Evolutionary conservation across 2,329 filamentous ascomycete species (phyloP), one percentile per base, ranked within the genome.

Genomic region (Pseudogymnoascus sp.): DNA sequence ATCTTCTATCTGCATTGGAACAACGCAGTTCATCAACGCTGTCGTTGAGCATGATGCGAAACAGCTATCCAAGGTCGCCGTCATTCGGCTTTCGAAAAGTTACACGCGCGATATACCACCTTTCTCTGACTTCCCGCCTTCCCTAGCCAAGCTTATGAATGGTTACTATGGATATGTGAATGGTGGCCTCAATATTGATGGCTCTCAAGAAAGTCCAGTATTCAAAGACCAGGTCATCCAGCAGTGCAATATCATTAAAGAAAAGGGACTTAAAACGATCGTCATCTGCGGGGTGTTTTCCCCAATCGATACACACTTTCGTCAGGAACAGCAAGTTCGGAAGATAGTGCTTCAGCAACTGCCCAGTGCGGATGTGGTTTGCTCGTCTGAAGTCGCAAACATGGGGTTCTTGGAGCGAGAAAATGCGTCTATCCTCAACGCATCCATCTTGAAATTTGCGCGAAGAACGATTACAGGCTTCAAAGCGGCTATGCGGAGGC

Each of bases 361-460:
- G 2, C 75, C 77, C 2, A 74, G 73, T 0, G 74, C 79, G 4
- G 79, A 84, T 66, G 76, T 84, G 6, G 78, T 82, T 1, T 78
- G 79, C 61, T 81, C 79, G 13, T 76, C 80, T 59, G 76, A 79
- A 1, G 79, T 84, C 29, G 80, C 80, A 0, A 79, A 80, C 56
- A 38, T 73, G 16, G 70, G 71, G 1, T 73, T 85, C 62, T 73
- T 86, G 6, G 85, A 86, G 72, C 77, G 86, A 38, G 86, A 88
- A 71, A 88, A 88, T 68, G 85, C 85, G 0, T 80, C 83, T 1
- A 85, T 88, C 16, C 74, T 88, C 19, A 88, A 88, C 66, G 85
- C 84, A 0, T 80, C 84, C 1, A 85, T 88, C 35, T 74, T 86
- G 10, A 70, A 77, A 0, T 86, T 86, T 68, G 85, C 84, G 0